A percentile compares a stretch with the other conserved stretches of the same genome.
Evolutionary conservation across 306 rosid species (phyloP).

Genomic region (Sphenostylis stenocarpa): DNA sequence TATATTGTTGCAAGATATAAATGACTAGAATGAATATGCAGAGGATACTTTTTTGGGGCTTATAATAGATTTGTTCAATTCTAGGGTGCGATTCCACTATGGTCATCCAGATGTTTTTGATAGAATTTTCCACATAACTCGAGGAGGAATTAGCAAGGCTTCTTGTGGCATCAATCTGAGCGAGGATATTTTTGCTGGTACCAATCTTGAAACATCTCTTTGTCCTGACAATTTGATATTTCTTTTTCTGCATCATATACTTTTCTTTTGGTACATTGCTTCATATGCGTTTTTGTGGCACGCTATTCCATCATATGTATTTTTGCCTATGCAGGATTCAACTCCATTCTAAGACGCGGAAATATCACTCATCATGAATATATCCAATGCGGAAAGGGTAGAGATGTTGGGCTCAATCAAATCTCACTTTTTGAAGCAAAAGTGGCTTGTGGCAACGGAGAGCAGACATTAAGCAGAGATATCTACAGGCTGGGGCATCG

Average conservation of each 20-base stretch:
- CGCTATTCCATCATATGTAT: conserved; percentile 31
- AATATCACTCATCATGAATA: conserved; percentile 96
- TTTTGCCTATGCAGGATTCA: conserved; percentile 60
- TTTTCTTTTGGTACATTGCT: neutral
- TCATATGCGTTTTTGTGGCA: neutral
- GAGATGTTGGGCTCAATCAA: conserved; percentile 98
- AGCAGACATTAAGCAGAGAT: conserved; percentile 89
- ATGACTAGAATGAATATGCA: conserved; percentile 13
- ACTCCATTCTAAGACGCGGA: conserved; percentile 89
- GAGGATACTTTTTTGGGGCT: conserved; percentile 16
- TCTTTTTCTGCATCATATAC: conserved; percentile 13
- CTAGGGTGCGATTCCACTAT: conserved; percentile 95
- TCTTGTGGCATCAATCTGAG: conserved; percentile 93
- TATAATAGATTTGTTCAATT: conserved; percentile 34
- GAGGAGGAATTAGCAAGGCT: conserved; percentile 99
- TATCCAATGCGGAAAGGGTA: conserved; percentile 96
- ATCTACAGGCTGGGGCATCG: conserved; percentile 95
- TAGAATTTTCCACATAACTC: conserved; percentile 95
- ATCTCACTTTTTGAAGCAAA: conserved; percentile 96
- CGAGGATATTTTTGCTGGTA: conserved; percentile 99
- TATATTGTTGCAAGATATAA: conserved; percentile 26
- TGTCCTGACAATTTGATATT: neutral
- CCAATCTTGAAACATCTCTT: conserved; percentile 30
- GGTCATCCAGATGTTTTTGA: conserved; percentile 99
- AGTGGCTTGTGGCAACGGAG: conserved; percentile 98